Percentiles rank a stretch among this genome's conserved stretches.
Evolutionary conservation across 331 rosid species (phyloP).

Genomic region (Saraca asoca): DNA sequence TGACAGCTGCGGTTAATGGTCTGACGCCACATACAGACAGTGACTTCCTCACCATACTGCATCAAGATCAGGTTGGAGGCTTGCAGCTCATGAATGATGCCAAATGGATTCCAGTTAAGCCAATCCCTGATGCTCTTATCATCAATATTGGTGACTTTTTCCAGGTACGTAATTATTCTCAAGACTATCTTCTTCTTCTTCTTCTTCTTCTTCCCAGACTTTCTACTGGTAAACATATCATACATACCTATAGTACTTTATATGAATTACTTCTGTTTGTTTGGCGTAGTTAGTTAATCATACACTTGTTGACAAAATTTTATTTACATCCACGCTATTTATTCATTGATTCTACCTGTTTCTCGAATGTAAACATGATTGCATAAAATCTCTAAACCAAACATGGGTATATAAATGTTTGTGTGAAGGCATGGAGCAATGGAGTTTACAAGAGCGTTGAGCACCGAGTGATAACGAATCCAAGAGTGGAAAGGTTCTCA

Average conservation of each 20-base stretch:
- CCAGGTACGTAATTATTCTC: constrained; percentile 51
- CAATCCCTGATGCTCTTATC: constrained; percentile 75
- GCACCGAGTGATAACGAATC: constrained; percentile 76
- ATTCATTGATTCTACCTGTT: no score
- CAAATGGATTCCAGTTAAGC: constrained; percentile 79
- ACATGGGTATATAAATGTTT: no score
- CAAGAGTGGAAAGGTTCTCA: constrained; percentile 68
- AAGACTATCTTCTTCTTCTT: no score
- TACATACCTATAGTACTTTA: no score
- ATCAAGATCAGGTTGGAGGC: constrained; percentile 92
- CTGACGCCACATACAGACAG: constrained; percentile 89
- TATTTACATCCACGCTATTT: no score
- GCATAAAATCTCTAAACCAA: no score
- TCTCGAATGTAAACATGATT: no score
- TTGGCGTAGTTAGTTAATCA: no score
- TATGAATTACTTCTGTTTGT: no score
- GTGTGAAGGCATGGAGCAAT: constrained; percentile 86
- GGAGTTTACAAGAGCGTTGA: constrained; percentile 76
- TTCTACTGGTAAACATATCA: no score
- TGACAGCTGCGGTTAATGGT: constrained; percentile 59
- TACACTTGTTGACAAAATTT: no score
- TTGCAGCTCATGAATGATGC: constrained; percentile 76
- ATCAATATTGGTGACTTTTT: constrained; percentile 90
- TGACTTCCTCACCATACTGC: constrained; percentile 83
- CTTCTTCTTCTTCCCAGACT: no score